phyloP scores from a whole-genome alignment of 2,329 filamentous ascomycete genomes.

The Exophiala calicioides region DNA sequence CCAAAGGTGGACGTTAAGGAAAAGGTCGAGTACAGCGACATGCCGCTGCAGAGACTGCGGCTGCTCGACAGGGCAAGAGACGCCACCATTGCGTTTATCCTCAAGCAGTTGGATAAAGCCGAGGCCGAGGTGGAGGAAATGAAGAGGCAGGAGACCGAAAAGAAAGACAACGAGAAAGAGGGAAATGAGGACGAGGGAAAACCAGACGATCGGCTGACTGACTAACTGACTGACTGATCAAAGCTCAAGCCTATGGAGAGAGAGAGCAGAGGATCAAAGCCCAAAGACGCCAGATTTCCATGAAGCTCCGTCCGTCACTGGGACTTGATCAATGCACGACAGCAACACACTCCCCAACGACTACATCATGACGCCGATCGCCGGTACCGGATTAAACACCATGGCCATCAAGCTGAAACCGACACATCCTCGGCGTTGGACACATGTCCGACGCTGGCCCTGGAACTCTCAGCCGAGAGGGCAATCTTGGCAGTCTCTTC shows the following conservation, averaged over 20 bases:
- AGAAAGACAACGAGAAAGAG: neutral
- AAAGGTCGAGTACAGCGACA: constrained; percentile 42
- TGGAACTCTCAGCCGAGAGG: constrained; percentile 16
- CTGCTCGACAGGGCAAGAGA: constrained; percentile 56
- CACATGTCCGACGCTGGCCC: constrained; percentile 9
- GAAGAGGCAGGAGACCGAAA: neutral
- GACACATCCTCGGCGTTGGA: constrained; percentile 16
- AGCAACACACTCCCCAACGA: no score
- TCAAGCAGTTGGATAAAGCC: constrained; percentile 55
- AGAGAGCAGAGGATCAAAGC: no score
- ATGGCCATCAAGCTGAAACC: constrained; percentile 14
- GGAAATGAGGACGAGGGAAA: neutral
- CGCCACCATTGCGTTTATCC: constrained; percentile 53
- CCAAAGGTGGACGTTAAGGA: no score
- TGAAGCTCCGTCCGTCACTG: no score
- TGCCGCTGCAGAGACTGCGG: constrained; percentile 41
- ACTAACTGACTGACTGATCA: no score
- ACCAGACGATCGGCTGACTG: neutral
- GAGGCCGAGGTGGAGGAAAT: constrained; percentile 40
- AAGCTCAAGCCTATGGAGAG: no score
- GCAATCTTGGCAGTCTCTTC: constrained; percentile 35
- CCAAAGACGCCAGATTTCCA: no score
- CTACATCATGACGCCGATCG: no score
- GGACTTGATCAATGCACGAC: no score
- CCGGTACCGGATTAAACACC: neutral